These are phyloP conservation scores for Acacia confusa DNA, from an alignment of 306 rosid genomes.

Conservation along the genomic window DNA sequence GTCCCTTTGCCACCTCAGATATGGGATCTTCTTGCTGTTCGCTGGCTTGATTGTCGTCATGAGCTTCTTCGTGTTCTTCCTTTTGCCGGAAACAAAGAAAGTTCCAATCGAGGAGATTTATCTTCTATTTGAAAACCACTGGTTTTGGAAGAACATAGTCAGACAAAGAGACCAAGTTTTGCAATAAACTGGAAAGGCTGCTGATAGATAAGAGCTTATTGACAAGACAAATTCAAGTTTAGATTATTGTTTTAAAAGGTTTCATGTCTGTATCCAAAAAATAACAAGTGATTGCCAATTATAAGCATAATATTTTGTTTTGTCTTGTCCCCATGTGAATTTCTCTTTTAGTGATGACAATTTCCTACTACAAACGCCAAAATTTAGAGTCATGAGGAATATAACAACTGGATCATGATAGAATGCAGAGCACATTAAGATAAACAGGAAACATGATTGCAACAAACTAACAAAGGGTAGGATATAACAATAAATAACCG, in stretches of 20 bases:
- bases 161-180: conserved; percentile 33
- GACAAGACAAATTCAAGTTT: conserved; percentile 19
- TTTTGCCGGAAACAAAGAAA: conserved; percentile 92
- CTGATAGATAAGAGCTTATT: conserved; percentile 23
- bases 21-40: conserved; percentile 86
- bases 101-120: conserved; percentile 93
- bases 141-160: conserved; percentile 80
- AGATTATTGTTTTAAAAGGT: conserved; percentile 16
- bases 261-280: conserved; percentile 10
- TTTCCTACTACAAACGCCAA: not conserved
- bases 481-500: not conserved
- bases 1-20: conserved; percentile 84
- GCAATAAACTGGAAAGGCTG: conserved; percentile 33
- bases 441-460: not conserved
- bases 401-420: not conserved
- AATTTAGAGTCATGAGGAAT: not conserved
- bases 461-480: not conserved
- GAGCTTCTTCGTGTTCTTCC: conserved; percentile 77
- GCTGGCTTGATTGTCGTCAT: conserved; percentile 64
- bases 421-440: not conserved
- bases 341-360: not conserved
- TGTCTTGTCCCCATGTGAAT: not conserved
- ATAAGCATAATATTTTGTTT: conserved; percentile 7
- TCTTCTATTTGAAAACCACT: conserved; percentile 78
- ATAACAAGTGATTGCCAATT: not conserved